Percentiles rank a stretch among this genome's conserved stretches.
phyloP scores from a whole-genome alignment of 2,329 filamentous ascomycete species.

The Fusarium sp. region DNA sequence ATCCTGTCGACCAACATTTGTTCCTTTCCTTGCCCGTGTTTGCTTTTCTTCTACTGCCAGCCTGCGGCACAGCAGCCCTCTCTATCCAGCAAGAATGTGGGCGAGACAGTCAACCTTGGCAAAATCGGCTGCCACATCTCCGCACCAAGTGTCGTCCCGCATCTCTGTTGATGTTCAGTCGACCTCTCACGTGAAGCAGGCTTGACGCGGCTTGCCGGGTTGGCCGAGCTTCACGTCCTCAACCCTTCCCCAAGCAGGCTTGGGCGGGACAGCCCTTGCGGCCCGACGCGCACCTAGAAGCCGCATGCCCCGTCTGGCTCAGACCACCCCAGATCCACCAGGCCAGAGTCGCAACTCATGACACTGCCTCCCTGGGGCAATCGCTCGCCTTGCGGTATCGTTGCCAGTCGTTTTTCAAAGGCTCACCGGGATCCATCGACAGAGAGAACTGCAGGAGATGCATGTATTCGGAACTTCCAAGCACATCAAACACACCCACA shows the following conservation, averaged over 20 bases:
- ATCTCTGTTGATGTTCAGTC: slow-evolving; percentile 17
- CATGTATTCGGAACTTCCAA: neutral
- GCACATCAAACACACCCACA: neutral
- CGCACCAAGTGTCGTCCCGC: slow-evolving; percentile 1
- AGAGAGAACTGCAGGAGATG: neutral
- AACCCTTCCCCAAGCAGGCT: slow-evolving; percentile 35
- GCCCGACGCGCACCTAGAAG: slow-evolving; percentile 42
- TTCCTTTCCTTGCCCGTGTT: neutral
- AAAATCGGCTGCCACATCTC: neutral
- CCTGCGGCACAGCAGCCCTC: neutral
- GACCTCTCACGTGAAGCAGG: slow-evolving; percentile 39
- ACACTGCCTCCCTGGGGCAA: slow-evolving; percentile 1
- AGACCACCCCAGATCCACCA: slow-evolving; percentile 32
- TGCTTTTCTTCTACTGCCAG: neutral
- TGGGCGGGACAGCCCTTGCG: slow-evolving; percentile 43
- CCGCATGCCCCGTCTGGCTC: slow-evolving; percentile 37
- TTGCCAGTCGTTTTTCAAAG: neutral
- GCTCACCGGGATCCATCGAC: neutral
- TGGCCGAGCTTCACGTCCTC: slow-evolving; percentile 34
- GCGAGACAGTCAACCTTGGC: neutral
- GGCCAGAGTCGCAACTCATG: slow-evolving; percentile 12
- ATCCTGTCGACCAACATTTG: neutral
- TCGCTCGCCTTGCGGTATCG: neutral
- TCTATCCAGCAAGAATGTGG: slow-evolving; percentile 8
- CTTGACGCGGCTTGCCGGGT: slow-evolving; percentile 42